Evolutionary conservation across 2,329 filamentous ascomycete species (phyloP).

Genomic region (Talaromyces sp.): DNA sequence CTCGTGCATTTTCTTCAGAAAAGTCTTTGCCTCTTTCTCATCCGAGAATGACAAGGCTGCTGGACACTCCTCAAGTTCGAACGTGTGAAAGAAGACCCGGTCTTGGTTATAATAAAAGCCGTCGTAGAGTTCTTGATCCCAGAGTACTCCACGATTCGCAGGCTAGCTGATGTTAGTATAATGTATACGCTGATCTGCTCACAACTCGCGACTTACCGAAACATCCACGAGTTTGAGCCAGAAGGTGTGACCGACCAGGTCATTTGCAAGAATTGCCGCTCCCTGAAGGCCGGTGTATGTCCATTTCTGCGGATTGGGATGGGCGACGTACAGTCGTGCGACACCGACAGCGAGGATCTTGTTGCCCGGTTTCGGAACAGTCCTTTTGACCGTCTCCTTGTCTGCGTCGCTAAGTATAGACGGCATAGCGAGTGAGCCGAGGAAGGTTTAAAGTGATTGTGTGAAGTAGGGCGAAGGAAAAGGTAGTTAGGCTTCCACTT

Average conservation of each 20-base stretch:
- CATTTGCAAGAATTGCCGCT: conserved; percentile 85
- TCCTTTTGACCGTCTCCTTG: conserved; percentile 93
- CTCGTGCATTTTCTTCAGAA: conserved; percentile 96
- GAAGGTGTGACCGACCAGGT: conserved; percentile 90
- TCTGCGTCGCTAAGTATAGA: conserved; percentile 83
- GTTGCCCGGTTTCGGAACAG: conserved; percentile 88
- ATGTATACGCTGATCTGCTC: neutral
- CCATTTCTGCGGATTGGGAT: conserved; percentile 83
- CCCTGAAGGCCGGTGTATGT: conserved; percentile 91
- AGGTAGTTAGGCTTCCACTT: conserved; percentile 14
- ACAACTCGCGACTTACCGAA: conserved; percentile 60
- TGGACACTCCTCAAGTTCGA: conserved; percentile 88
- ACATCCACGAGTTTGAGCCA: conserved; percentile 98
- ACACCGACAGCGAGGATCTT: conserved; percentile 97
- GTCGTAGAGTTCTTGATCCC: conserved; percentile 98
- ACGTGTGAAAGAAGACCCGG: conserved; percentile 94
- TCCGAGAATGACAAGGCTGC: conserved; percentile 90
- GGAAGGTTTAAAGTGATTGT: conserved; percentile 12
- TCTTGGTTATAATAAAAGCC: conserved; percentile 94
- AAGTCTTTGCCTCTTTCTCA: conserved; percentile 95
- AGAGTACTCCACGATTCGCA: conserved; percentile 77
- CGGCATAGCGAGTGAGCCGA: conserved; percentile 42
- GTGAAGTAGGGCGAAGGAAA: conserved; percentile 12
- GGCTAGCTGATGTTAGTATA: conserved; percentile 49
- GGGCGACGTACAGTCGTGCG: conserved; percentile 86